Evolutionary conservation across 345 rosid genomes (phyloP), one percentile per base, ranked within the genome.

Genomic region (Geranium brycei): DNA sequence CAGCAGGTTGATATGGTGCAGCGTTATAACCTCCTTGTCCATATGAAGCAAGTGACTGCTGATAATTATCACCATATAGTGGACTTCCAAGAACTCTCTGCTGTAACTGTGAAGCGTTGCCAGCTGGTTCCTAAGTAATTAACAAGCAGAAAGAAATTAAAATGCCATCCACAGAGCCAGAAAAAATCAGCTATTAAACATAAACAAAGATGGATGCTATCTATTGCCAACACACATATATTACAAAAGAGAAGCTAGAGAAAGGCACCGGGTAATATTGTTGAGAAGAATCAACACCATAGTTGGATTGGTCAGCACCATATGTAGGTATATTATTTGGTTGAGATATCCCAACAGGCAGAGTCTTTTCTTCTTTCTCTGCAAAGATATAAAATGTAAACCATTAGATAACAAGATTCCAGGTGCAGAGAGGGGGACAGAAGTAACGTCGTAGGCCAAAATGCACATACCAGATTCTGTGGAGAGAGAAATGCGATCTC

Each of bases 401-500:
- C 16, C 30, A 70, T 57, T 31, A 16, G 31, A 64, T 40, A 3
- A 59, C 31, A 31, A 47, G 35, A 58, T 41, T 23, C 8, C 30
- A 41, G 40, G 16, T 19, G 6, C 15, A 15, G 41, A 35, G 41
- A 35, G 10, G 7, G 11, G 53, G 11, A 47, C 53, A 47, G 53
- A 47, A 35, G 10, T 6, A 47, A 47, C 11, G 15, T 13, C 1
- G 28, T 23, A 23, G 28, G 28, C 28, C 28, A 23, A 47, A 58
- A 61, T 62, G 31, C 63, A 59, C 69, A 40, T 77, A 90, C 99
- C 97, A 65, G 96, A 82, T 72, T 82, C 92, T 35, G 79, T 75
- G 41, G 88, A 85, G 58, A 73, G 77, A 58, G 95, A 77, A 70
- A 93, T 91, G 38, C 89, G 88, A 67, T 91, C 96, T 75, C 85